phyloP scores from a whole-genome alignment of 2,329 filamentous ascomycete genomes.

The Botrytis cinerea region DNA sequence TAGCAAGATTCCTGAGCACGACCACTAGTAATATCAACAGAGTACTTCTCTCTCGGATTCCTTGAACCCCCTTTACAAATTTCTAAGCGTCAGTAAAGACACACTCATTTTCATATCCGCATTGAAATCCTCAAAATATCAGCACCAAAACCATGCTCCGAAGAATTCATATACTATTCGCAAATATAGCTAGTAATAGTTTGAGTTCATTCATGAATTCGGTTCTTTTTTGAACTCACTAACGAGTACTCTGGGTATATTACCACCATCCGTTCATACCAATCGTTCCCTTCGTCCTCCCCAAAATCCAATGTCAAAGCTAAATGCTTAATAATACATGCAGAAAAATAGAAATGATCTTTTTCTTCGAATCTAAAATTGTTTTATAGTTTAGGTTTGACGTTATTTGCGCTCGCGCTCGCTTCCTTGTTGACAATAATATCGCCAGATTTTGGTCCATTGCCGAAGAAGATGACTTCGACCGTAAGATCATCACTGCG shows the following conservation, averaged over 20 bases:
- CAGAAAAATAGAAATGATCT: not conserved
- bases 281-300: not conserved
- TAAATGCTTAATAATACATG: conserved; percentile 16
- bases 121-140: not conserved
- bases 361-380: not conserved
- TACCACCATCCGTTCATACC: not conserved
- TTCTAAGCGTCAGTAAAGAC: not conserved
- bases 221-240: not conserved
- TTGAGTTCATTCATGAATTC: not conserved
- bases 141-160: not conserved
- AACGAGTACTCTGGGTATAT: conserved; percentile 6
- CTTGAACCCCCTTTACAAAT: not conserved
- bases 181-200: not conserved
- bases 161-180: not conserved
- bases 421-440: conserved; percentile 86
- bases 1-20: not conserved
- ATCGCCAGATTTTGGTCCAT: conserved; percentile 73
- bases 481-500: conserved; percentile 89
- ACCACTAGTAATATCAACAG: not conserved
- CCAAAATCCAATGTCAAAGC: not conserved
- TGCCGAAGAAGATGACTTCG: conserved; percentile 97
- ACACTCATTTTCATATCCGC: not conserved
- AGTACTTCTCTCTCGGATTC: not conserved
- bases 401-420: conserved; percentile 55
- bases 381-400: conserved; percentile 40